Evolutionary conservation across 225 moss, liverwort and hornwort species (phyloP).

Genomic region (Polytrichum formosum): DNA sequence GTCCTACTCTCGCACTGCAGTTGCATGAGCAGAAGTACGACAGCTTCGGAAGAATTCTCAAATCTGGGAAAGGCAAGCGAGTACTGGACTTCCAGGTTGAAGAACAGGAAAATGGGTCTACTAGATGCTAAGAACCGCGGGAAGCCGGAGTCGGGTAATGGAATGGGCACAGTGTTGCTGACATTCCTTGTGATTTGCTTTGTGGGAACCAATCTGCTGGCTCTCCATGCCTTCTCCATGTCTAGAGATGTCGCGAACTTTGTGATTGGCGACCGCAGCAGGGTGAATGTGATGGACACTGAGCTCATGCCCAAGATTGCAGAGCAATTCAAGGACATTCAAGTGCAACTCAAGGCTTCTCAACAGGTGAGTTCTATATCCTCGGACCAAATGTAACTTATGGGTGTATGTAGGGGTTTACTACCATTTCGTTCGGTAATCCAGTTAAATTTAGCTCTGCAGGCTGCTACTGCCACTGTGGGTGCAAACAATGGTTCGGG

Average conservation of each 20-base stretch:
- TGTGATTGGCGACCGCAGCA: constrained; percentile 1
- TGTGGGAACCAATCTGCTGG: constrained; percentile 12
- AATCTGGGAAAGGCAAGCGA: too few relatives aligned
- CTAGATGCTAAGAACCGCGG: neutral
- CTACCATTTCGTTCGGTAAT: too few relatives aligned
- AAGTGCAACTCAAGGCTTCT: constrained; percentile 3
- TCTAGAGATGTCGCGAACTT: constrained; percentile 8
- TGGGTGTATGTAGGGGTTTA: too few relatives aligned
- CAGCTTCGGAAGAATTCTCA: too few relatives aligned
- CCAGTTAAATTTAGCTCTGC: too few relatives aligned
- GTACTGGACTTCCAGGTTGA: neutral
- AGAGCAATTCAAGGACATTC: neutral
- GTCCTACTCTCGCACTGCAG: too few relatives aligned
- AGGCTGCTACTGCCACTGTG: too few relatives aligned
- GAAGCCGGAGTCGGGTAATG: neutral
- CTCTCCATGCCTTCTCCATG: constrained; percentile 10
- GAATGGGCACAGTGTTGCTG: neutral
- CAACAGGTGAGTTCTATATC: neutral
- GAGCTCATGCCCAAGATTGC: constrained; percentile 2
- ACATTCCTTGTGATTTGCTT: constrained; percentile 9
- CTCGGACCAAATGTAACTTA: too few relatives aligned
- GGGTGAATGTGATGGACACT: neutral
- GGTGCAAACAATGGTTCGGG: too few relatives aligned
- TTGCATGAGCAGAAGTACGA: too few relatives aligned
- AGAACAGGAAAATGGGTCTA: constrained; percentile 5